Percentiles rank a stretch among this genome's conserved stretches.
Conservation (phyloP, 495 filamentous ascomycete species). For the Daldinia loculata region DNA sequence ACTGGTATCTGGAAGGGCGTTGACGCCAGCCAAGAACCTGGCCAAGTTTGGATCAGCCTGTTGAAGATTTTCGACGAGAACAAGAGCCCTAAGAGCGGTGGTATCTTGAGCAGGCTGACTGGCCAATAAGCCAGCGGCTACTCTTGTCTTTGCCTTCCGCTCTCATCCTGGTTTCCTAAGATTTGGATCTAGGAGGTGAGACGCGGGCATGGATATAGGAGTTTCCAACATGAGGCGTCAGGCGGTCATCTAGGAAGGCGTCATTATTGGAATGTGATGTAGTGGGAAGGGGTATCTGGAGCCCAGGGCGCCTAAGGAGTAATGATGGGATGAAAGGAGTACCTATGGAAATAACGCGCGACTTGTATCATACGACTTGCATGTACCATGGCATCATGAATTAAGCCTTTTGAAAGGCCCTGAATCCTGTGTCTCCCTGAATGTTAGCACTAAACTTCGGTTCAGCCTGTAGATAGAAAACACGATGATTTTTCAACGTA, state of each 20-base stretch:
- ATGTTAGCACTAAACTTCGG: neutral
- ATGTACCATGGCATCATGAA: conserved; percentile 42
- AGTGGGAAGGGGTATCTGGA: conserved; percentile 24
- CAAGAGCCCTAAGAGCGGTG: conserved; percentile 49
- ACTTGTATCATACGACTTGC: conserved; percentile 46
- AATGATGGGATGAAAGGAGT: conserved; percentile 24
- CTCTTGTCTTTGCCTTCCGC: conserved; percentile 1
- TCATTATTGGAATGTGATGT: conserved; percentile 10
- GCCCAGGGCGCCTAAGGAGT: conserved; percentile 13
- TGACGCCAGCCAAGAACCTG: conserved; percentile 96
- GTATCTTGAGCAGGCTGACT: conserved; percentile 59
- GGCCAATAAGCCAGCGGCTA: conserved; percentile 39
- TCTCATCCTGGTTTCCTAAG: conserved; percentile 9
- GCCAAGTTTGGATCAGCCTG: conserved; percentile 92
- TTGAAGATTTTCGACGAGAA: conserved; percentile 83
- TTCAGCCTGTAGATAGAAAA: conserved; percentile 6
- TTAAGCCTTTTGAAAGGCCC: conserved; percentile 12
- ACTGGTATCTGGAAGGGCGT: conserved; percentile 96
- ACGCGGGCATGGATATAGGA: conserved; percentile 15
- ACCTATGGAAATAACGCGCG: conserved; percentile 36
- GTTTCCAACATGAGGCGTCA: conserved; percentile 14
- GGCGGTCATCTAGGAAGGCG: conserved; percentile 25
- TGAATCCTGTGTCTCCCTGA: conserved; percentile 1
- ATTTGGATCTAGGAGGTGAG: conserved; percentile 7
- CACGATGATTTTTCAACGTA: neutral